phyloP scores from a whole-genome alignment of 2,329 filamentous ascomycete species.

The Bipolaris zeicola region DNA sequence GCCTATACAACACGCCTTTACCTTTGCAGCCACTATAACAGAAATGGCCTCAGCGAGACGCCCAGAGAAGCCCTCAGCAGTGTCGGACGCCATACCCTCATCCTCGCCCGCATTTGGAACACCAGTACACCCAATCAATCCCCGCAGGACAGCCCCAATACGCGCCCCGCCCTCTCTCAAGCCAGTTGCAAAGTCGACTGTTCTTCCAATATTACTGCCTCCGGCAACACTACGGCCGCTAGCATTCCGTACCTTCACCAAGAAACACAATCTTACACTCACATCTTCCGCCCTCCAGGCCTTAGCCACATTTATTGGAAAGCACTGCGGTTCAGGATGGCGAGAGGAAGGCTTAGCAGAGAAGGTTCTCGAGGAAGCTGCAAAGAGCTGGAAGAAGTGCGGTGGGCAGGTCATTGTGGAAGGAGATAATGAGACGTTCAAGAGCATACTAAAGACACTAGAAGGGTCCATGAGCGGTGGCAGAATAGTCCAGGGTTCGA shows the following conservation, averaged over 20 bases:
- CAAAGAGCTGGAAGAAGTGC: slow-evolving; percentile 87
- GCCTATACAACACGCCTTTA: slow-evolving; percentile 3
- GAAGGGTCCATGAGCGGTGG: slow-evolving; percentile 92
- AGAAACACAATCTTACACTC: slow-evolving; percentile 93
- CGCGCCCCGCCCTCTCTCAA: slow-evolving; percentile 55
- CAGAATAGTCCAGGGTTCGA: slow-evolving; percentile 62
- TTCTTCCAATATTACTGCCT: slow-evolving; percentile 88
- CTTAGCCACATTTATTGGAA: slow-evolving; percentile 86
- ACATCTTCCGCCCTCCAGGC: slow-evolving; percentile 84
- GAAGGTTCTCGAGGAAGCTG: slow-evolving; percentile 87
- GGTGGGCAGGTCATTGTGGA: slow-evolving; percentile 92
- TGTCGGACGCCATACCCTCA: slow-evolving; percentile 71
- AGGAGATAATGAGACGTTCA: slow-evolving; percentile 71
- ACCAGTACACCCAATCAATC: slow-evolving; percentile 76
- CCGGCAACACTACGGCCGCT: slow-evolving; percentile 85
- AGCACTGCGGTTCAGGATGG: slow-evolving; percentile 95
- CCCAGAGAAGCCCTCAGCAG: slow-evolving; percentile 39
- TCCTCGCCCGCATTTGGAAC: slow-evolving; percentile 92
- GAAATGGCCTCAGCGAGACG: slow-evolving; percentile 39
- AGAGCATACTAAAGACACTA: slow-evolving; percentile 79
- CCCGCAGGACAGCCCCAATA: slow-evolving; percentile 51
- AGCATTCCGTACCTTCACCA: slow-evolving; percentile 94
- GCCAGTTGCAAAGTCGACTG: slow-evolving; percentile 61
- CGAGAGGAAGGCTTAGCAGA: slow-evolving; percentile 93
- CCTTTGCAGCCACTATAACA: slow-evolving; percentile 7